A percentile compares a stretch with the other conserved stretches of the same genome.
phyloP scores from a whole-genome alignment of 352 stramenopile species.

The Pythium dissimile region DNA sequence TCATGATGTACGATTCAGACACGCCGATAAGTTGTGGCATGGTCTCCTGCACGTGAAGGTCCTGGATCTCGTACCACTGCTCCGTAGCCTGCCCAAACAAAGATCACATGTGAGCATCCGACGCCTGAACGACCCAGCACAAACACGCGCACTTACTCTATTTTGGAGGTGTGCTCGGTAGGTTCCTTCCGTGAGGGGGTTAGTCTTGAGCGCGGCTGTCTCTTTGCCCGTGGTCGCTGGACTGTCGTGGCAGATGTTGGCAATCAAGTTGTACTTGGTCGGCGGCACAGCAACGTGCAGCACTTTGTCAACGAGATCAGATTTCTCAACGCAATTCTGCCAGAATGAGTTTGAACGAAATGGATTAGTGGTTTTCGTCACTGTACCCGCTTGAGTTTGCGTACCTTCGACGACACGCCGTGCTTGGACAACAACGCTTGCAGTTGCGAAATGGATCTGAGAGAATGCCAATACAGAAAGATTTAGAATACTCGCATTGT shows the following conservation, averaged over 20 bases:
- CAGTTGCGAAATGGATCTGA: conserved; percentile 8
- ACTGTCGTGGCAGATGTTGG: conserved; percentile 97
- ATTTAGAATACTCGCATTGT: not conserved
- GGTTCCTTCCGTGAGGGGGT: conserved; percentile 94
- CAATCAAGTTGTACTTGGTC: conserved; percentile 97
- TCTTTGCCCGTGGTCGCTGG: conserved; percentile 92
- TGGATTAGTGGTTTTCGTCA: not conserved
- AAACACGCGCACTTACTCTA: conserved; percentile 35
- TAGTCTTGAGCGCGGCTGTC: conserved; percentile 69
- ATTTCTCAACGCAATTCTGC: conserved; percentile 77
- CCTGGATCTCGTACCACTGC: conserved; percentile 99
- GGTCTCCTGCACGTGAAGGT: conserved; percentile 96
- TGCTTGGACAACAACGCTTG: conserved; percentile 10
- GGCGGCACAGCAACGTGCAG: conserved; percentile 44
- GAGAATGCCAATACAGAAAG: not conserved
- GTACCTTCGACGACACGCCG: conserved; percentile 11
- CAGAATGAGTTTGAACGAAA: not conserved
- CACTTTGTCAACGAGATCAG: conserved; percentile 69
- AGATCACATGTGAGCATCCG: conserved; percentile 1
- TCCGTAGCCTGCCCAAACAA: conserved; percentile 67
- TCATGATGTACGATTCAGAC: conserved; percentile 92
- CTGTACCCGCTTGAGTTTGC: not conserved
- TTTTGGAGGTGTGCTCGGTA: conserved; percentile 97
- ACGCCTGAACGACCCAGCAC: not conserved
- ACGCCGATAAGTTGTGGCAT: conserved; percentile 98